Conservation (phyloP, 257 asterid species). For the Thymus quinquecostatus region DNA sequence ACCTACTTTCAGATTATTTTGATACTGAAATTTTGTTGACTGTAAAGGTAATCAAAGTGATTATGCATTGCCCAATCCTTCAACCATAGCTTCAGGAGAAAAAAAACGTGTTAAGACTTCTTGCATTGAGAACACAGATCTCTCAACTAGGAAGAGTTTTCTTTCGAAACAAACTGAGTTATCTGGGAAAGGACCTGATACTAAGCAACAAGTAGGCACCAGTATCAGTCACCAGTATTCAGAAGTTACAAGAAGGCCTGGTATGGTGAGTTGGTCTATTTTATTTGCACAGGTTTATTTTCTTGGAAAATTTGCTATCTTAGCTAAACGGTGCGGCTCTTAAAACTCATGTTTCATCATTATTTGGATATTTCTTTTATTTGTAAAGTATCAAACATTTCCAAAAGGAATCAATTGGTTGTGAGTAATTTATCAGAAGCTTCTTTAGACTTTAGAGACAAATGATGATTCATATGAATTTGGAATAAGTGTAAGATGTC, state of each 20-base stretch:
- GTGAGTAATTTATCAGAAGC: slow-evolving; percentile 13
- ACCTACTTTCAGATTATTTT: slow-evolving; percentile 11
- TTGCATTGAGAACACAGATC: slow-evolving; percentile 23
- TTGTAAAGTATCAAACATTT: neutral
- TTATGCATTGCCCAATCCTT: slow-evolving; percentile 32
- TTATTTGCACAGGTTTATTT: slow-evolving; percentile 1
- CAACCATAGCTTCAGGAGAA: slow-evolving; percentile 30
- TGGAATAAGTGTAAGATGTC: slow-evolving; percentile 4
- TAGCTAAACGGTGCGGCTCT: slow-evolving; percentile 7
- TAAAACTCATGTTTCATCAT: neutral
- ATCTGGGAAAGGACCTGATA: slow-evolving; percentile 28
- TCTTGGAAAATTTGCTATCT: slow-evolving; percentile 16
- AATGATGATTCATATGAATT: neutral
- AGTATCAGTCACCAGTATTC: slow-evolving; percentile 29
- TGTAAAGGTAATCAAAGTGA: slow-evolving; percentile 34
- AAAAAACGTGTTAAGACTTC: slow-evolving; percentile 27
- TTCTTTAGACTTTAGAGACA: neutral
- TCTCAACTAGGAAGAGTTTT: slow-evolving; percentile 20
- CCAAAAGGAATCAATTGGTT: neutral
- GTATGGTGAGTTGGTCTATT: slow-evolving; percentile 32
- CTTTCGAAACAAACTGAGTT: slow-evolving; percentile 26
- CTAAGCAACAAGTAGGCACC: slow-evolving; percentile 22
- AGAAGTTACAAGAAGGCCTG: slow-evolving; percentile 46
- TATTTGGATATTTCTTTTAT: neutral
- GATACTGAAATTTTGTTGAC: slow-evolving; percentile 22